Evolutionary conservation across 495 filamentous ascomycete genomes (phyloP), one percentile per base, ranked within the genome.

Genomic region (Aspergillus steynii): DNA sequence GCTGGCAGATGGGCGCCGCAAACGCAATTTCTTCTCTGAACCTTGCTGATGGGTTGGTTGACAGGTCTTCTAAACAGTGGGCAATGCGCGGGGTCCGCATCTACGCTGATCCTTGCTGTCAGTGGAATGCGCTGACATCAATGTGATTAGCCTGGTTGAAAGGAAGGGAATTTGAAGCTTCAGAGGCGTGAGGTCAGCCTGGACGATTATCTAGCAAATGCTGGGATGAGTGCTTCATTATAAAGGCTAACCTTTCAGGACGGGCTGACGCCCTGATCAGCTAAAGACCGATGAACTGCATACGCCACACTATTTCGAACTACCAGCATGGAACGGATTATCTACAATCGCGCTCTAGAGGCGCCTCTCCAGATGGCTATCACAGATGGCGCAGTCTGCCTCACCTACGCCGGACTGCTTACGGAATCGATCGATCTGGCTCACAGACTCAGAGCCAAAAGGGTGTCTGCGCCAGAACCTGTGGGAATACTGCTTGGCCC

Each of bases 361-460:
- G 31, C 20, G 3, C 59, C 59, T 5, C 52, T 56, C 20, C 46
- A 45, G 9, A 20, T 48, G 25, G 53, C 59, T 25, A 29, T 61
- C 25, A 31, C 27, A n/a, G 52, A 53, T 14, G 46, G 42, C 42
- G 26, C 14, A 14, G 25, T 46, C 1, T 27, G 25, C 32, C 46
- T 61, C 14, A 61, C 53, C 9, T 61, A 56, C 53, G 42, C 50
- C 5, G 59, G 55, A 20, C 53, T 61, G 9, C 14, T 61, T 0
- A 34, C 45, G 3, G 45, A 56, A 14, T 27, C 59, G n/a, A 56
- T 28, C 47, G 12, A 55, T 10, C 29, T 61, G 1, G 28, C 59
- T 5, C 20, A 51, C 3, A 31, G 5, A 26, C 25, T 56, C 14
- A 25, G 27, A 34, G 47, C 37, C 12, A 20, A 15, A 29, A 20